Conservation (phyloP, 352 stramenopile genomes). For the Peronospora tabacina region DNA sequence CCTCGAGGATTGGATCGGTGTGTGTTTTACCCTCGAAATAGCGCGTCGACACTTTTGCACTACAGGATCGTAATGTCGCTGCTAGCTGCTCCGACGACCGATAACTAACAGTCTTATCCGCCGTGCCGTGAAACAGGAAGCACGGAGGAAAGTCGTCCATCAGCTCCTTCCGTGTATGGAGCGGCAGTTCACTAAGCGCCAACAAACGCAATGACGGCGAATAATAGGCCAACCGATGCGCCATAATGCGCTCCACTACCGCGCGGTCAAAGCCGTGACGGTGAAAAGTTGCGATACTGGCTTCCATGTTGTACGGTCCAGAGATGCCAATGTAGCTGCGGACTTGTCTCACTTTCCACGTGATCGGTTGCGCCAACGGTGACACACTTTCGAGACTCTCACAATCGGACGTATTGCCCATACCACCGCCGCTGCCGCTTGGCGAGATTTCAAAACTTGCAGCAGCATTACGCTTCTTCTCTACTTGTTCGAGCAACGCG, state of each 20-base stretch:
- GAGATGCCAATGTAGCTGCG: conserved; percentile 84
- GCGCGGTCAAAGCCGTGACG: conserved; percentile 70
- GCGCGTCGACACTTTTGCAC: conserved; percentile 39
- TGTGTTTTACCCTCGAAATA: conserved; percentile 84
- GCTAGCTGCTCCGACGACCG: conserved; percentile 49
- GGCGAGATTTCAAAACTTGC: conserved; percentile 9
- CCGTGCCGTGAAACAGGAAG: conserved; percentile 59
- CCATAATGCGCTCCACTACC: conserved; percentile 81
- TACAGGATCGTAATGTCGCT: conserved; percentile 36
- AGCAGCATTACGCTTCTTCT: conserved; percentile 31
- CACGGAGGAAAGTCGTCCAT: conserved; percentile 45
- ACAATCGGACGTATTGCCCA: conserved; percentile 31
- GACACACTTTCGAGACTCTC: conserved; percentile 29
- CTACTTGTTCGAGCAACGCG: conserved; percentile 65
- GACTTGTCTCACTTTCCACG: conserved; percentile 58
- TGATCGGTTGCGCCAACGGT: conserved; percentile 30
- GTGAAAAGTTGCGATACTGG: conserved; percentile 70
- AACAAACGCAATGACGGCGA: conserved; percentile 43
- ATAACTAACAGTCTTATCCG: conserved; percentile 55
- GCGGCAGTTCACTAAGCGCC: conserved; percentile 35
- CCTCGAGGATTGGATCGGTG: conserved; percentile 90
- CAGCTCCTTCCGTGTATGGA: conserved; percentile 13
- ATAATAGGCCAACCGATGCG: conserved; percentile 49
- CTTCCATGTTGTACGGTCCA: conserved; percentile 80
- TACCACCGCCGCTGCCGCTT: conserved; percentile 16